Base-by-base conservation (phyloP, 2,329 filamentous ascomycete species). In the Herpomyces periplanetae region DNA sequence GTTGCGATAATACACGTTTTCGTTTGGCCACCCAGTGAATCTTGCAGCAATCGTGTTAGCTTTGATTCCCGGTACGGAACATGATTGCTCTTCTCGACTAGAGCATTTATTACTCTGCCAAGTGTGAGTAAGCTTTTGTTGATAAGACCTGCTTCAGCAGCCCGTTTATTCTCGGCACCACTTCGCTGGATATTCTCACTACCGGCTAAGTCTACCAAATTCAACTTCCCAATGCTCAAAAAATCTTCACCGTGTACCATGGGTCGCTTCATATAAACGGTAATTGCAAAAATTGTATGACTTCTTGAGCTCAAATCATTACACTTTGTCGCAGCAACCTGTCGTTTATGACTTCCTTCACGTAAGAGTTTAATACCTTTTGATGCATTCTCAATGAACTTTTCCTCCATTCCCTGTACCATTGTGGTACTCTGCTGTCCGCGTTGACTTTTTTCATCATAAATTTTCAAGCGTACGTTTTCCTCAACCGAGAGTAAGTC, bases 1-100 rank as follows among this genome's bases (percentile, higher is more conserved):
- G 80, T 96, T 4, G 80, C 80, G 31, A 96, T 91, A 27, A 96
- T 96, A 43, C 80, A 96, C 0, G 80, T 96, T 35, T 96, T 96
- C 2, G 84, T 96, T 20, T 64, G 57, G 3, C 80, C 80, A 25
- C 80, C 80, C 0, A 96, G 51, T 0, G 84, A 96, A 35, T 96
- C 84, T 56, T 96, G 84, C 9, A 96, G 45, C 3, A 96, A 44
- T 9, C 80, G 57, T 2, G 80, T 96, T 31, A 96, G 54, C 37
- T 96, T 96, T 2, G 80, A 96, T 39, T 96, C 84, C 30, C 80
- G 51, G 37, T 57, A 56, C 1, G 80, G 84, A 27, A 96, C 91
- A 32, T 96, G 80, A 1, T 60, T 50, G 34, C 59, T 60, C 30
- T 60, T 62, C 34, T 96, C 84, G 10, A 91, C 80, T 6, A 96